Base-by-base conservation (phyloP, 345 rosid species). In the Sisymbrium irio region DNA sequence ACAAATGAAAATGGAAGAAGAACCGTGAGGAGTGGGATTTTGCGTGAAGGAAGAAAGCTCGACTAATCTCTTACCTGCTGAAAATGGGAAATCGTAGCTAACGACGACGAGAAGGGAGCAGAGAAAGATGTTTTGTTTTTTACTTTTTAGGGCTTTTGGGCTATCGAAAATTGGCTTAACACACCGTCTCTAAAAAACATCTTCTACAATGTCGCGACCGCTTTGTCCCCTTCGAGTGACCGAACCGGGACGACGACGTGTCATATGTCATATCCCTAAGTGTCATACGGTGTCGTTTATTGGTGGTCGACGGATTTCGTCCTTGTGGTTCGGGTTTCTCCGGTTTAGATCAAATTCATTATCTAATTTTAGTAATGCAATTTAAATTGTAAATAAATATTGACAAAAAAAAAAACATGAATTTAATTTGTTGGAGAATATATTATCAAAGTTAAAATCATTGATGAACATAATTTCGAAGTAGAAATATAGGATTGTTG, bases 241-340 rank as follows among this genome's bases (percentile, higher is more conserved):
- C 49, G 67, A 60, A 35, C 30, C 4, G 3, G 14, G 25, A 64
- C 67, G 67, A 14, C 2, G 14, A 5, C 61, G 67, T 74, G 27
- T 66, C 18, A 0, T 1, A 10, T 13, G 61, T 27, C 67, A 18
- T 30, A 45, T 17, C 60, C 78, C 54, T 65, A 57, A 32, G 4
- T 15, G 1, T 18, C 15, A 49, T 28, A 39, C 67, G 58, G n/a
- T 45, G 78, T 45, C 66, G 77, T 73, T 56, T 70, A 22, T 1
- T 6, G 36, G 35, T 53, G 35, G 18, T 22, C 32, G 25, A 47
- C 53, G 5, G 10, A 6, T 6, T 6, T 6, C 22, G 7, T 14
- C 28, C 40, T 50, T 39, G 49, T 17, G 4, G 35, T 61, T 47
- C 19, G 18, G 22, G 25, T 59, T 70, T 58, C 6, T 10, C 30